Conservation (phyloP, 345 rosid genomes). For the Eucalyptus virginea region DNA sequence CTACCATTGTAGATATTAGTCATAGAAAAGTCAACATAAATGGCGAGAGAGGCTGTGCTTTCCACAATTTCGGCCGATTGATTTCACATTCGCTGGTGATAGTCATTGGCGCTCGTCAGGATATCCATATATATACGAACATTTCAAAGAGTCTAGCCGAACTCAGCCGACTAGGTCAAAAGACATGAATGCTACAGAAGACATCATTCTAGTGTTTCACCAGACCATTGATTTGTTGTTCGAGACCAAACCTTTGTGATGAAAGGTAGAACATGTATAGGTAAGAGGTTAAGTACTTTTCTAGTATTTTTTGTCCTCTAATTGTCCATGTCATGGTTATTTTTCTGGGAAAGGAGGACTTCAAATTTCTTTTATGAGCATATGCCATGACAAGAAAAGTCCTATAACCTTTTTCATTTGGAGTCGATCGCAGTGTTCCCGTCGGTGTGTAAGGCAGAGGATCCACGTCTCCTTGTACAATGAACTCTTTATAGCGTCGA, state of each 20-base stretch:
- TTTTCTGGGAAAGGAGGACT: background rate
- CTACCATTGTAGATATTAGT: too few relatives aligned
- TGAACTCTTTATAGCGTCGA: background rate
- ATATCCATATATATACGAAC: too few relatives aligned
- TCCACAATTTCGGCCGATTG: too few relatives aligned
- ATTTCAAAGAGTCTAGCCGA: too few relatives aligned
- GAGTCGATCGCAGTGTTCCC: background rate
- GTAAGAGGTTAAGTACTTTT: background rate
- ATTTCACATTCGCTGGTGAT: too few relatives aligned
- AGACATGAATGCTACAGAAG: too few relatives aligned
- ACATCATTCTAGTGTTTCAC: too few relatives aligned
- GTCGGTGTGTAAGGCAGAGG: background rate
- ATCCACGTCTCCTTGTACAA: background rate
- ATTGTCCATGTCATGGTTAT: background rate
- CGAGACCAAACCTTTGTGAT: background rate
- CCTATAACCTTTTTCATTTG: background rate
- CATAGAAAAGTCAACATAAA: too few relatives aligned
- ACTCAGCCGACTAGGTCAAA: too few relatives aligned
- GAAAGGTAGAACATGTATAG: background rate
- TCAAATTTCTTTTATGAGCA: background rate
- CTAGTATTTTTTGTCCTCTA: background rate
- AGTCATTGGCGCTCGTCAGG: too few relatives aligned
- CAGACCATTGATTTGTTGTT: too few relatives aligned
- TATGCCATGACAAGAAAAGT: background rate
- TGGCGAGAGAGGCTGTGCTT: too few relatives aligned